Evolutionary conservation across 106 monocot species (phyloP).

Genomic region (Platanthera zijinensis): DNA sequence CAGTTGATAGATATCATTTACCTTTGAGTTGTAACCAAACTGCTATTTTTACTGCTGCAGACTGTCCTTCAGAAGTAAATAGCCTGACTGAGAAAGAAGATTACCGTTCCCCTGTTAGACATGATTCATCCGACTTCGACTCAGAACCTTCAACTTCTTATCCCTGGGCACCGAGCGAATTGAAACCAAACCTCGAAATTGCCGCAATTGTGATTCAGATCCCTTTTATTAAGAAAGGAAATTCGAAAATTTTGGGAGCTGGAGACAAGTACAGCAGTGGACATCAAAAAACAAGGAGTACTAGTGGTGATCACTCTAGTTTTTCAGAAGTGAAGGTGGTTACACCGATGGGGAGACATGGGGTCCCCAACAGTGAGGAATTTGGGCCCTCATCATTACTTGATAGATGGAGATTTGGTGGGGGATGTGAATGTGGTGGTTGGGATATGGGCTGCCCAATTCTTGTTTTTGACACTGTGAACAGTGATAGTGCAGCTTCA

Average conservation of each 20-base stretch:
- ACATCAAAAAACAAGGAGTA: background rate
- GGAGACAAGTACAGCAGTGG: constrained; percentile 6
- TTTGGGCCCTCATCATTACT: constrained; percentile 67
- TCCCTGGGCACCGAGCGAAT: constrained; percentile 40
- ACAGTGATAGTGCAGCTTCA: constrained; percentile 17
- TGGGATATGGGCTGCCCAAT: constrained; percentile 97
- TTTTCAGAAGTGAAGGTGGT: constrained; percentile 45
- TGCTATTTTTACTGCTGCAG: constrained; percentile 10
- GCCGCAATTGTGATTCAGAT: constrained; percentile 53
- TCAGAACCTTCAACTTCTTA: constrained; percentile 33
- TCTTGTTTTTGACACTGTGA: constrained; percentile 39
- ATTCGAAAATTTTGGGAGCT: constrained; percentile 15
- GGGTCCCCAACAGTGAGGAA: constrained; percentile 47
- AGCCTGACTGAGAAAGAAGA: constrained; percentile 15
- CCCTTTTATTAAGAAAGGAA: constrained; percentile 41
- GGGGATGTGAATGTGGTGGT: constrained; percentile 94
- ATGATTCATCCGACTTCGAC: constrained; percentile 13
- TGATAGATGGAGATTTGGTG: constrained; percentile 80
- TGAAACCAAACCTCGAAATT: constrained; percentile 55
- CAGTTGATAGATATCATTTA: constrained; percentile 16
- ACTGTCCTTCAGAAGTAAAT: constrained; percentile 6
- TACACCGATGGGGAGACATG: constrained; percentile 55
- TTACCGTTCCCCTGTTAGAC: constrained; percentile 8
- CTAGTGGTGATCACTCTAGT: background rate
- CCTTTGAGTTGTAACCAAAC: constrained; percentile 24